Base-by-base conservation (phyloP, 768 basidiomycete genomes). In the Glaciozyma antarctica region DNA sequence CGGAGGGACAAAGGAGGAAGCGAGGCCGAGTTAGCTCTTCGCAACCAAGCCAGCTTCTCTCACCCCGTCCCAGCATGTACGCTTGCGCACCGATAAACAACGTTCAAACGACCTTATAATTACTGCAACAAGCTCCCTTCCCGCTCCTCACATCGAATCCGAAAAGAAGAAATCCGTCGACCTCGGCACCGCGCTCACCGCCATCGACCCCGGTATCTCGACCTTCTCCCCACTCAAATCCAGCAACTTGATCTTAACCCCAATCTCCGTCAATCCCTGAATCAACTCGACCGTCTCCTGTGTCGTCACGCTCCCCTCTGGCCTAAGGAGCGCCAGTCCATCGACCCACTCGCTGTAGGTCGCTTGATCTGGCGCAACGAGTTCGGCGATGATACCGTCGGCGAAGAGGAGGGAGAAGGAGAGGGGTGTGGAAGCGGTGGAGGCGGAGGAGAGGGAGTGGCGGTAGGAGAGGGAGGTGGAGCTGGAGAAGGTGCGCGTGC, bases 331-430 rank as follows among this genome's bases (percentile, higher is more conserved):
- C 72, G 89, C 89, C 76, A 94, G 74, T 6, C 90, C 91, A 75
- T 94, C 91, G 3, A 89, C 89, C 91, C 91, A 94, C 77, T 94
- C 91, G 21, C 88, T 87, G 86, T 88, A 92, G 22, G 86, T 80
- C 22, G 85, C 84, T 60, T 83, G 81, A 75, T 90, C 84, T 34
- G 85, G 83, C 5, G 88, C 87, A 71, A 89, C 85, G 64, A 86
- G 82, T 74, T 90, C 87, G 6, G 86, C 88, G 63, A 90, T 74
- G 3, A 86, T 85, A 81, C 83, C 10, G 83, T 80, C 55, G n/a
- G 62, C 34, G 63, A 82, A 85, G 59, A 89, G 76, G 58, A 92
- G 77, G 13, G 87, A 87, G 76, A 91, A 91, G 5, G 88, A 88
- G 28, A 88, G 79, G 0, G 85, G 83, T 32, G 26, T 56, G 12